These are phyloP conservation scores for Globisporangium nagaii DNA, from an alignment of 352 stramenopile genomes.

Conservation along the genomic window DNA sequence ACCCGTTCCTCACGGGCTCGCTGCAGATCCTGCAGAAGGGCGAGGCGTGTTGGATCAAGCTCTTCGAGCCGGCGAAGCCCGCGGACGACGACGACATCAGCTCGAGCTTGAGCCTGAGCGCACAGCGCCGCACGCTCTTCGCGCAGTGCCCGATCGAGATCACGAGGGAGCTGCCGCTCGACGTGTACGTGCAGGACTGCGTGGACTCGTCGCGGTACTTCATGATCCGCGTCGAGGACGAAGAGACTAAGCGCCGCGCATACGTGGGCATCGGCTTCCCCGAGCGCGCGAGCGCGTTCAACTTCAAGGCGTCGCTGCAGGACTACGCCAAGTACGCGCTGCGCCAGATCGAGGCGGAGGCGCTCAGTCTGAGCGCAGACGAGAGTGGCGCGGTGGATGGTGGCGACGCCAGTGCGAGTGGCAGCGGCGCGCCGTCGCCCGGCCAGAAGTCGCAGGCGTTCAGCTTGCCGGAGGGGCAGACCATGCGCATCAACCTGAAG, in stretches of 20 bases:
- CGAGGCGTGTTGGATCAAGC: constrained; percentile 65
- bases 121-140: constrained; percentile 37
- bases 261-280: constrained; percentile 81
- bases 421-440: constrained; percentile 5
- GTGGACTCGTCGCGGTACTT: constrained; percentile 87
- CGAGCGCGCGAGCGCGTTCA: constrained; percentile 69
- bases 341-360: constrained; percentile 45
- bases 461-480: constrained; percentile 63
- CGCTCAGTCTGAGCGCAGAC: constrained; percentile 8
- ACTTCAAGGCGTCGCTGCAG: constrained; percentile 82
- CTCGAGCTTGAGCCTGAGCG: neutral
- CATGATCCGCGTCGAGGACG: constrained; percentile 81
- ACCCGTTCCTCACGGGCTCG: constrained; percentile 74
- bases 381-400: neutral
- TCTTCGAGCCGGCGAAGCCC: constrained; percentile 59
- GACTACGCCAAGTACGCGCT: constrained; percentile 80
- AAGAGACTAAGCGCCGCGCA: constrained; percentile 57
- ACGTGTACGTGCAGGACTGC: constrained; percentile 81
- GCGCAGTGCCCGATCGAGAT: constrained; percentile 78
- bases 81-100: neutral
- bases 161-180: constrained; percentile 46
- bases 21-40: constrained; percentile 65
- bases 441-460: constrained; percentile 38
- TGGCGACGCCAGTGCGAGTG: neutral
- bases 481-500: constrained; percentile 79